Base-by-base conservation (phyloP, 306 rosid species). In the Cyclanthera cordifolia region DNA sequence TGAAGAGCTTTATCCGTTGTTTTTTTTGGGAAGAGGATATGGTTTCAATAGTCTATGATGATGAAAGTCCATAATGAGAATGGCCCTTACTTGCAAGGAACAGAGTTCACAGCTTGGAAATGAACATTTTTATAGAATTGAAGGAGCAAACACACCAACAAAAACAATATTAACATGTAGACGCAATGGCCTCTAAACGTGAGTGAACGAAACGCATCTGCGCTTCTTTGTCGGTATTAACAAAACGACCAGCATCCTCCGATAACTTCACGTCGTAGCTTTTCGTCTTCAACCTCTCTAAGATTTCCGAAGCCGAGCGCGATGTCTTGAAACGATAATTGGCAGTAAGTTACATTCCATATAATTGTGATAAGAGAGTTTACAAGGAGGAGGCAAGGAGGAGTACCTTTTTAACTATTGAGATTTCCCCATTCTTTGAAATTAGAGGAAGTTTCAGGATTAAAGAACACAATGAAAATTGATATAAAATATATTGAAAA, bases 221-320 rank as follows among this genome's bases (percentile, higher is more conserved):
- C 59, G 90, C 89, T 71, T 85, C 88, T 80, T 89, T 83, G 25
- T 89, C 74, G 3, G 87, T 80, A 72, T 84, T 91, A 69, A 91
- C 96, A 37, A 85, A 91, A 8, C 95, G 85, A 13, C 97, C 97
- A 0, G 96, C 95, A 21, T 91, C 96, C 20, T 84, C 78, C 51
- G 96, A 91, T 71, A 80, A 27, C n/a, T 41, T 73, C 77, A 69
- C 92, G 30, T 83, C 84, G 59, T 73, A 84, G 74, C 61, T 87
- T 64, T 73, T 81, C 68, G 82, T 74, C 86, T 85, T 85, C 84
- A 87, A 73, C 54, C 46, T 67, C 79, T 85, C 82, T 45, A 59
- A 43, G 72, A 91, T 86, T 27, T 72, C 84, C 79, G 74, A 82
- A 5, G 69, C 71, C 1, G 87, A 71, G 72, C 87, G 69, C 27